Evolutionary conservation across 139 green algal genomes (phyloP).

Genomic region (Mesotaenium endlicherianum): DNA sequence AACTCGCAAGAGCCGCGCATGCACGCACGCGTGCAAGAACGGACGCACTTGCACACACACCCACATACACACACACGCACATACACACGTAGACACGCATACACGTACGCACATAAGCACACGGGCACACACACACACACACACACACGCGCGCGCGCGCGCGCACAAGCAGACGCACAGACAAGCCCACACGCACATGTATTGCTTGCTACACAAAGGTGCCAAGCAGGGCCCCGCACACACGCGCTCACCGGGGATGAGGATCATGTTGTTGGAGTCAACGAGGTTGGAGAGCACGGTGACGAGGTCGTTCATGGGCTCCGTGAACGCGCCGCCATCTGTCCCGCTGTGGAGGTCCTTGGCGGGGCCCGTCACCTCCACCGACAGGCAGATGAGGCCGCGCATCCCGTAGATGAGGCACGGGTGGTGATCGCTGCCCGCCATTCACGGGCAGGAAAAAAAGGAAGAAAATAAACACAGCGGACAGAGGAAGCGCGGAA

Average conservation of each 20-base stretch:
- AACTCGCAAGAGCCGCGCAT: too few species aligned
- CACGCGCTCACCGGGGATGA: constrained; percentile 44
- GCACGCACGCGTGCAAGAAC: too few species aligned
- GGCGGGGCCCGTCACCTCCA: constrained; percentile 72
- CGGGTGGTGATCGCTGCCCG: constrained; percentile 79
- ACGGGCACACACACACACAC: too few species aligned
- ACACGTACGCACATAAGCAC: too few species aligned
- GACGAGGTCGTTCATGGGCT: constrained; percentile 87
- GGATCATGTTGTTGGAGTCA: constrained; percentile 50
- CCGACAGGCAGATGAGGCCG: constrained; percentile 70
- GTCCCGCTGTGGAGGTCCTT: constrained; percentile 92
- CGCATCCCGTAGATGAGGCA: constrained; percentile 97
- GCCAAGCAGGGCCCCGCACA: too few species aligned
- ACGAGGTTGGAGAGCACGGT: constrained; percentile 67
- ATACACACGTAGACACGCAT: background rate
- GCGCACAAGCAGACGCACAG: too few species aligned
- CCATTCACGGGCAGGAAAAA: too few species aligned
- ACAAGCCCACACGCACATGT: too few species aligned
- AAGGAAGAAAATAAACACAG: background rate
- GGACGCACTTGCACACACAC: too few species aligned
- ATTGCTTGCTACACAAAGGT: background rate
- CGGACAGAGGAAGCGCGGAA: background rate
- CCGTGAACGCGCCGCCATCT: constrained; percentile 88
- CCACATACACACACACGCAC: background rate
- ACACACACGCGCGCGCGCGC: too few species aligned